Conservation (phyloP, 1,139 yeast genomes). For the Blastobotrys serpentis region DNA sequence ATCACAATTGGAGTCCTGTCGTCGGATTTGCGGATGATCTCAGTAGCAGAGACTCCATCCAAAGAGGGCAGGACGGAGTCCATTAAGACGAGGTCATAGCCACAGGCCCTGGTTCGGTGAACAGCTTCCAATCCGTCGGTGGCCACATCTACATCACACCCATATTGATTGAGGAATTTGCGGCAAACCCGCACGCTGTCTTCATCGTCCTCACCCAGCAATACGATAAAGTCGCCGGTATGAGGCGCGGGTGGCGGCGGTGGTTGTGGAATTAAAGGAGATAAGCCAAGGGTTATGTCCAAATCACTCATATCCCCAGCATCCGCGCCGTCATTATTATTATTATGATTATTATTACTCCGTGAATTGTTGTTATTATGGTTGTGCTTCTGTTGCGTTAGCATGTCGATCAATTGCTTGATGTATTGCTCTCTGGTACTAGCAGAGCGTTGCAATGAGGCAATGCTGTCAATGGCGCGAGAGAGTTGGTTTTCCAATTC, state of each 20-base stretch:
- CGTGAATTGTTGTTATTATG: neutral
- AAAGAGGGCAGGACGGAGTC: slow-evolving; percentile 93
- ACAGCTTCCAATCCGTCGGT: slow-evolving; percentile 92
- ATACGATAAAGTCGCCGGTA: slow-evolving; percentile 40
- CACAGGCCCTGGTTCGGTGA: slow-evolving; percentile 57
- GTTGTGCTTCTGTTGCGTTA: slow-evolving; percentile 5
- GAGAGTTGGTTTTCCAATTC: slow-evolving; percentile 17
- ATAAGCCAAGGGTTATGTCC: neutral
- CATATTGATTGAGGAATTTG: slow-evolving; percentile 81
- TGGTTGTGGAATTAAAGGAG: slow-evolving; percentile 10
- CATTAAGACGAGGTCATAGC: slow-evolving; percentile 81
- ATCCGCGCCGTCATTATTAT: neutral
- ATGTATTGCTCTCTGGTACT: slow-evolving; percentile 17
- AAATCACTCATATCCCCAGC: neutral
- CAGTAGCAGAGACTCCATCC: slow-evolving; percentile 92
- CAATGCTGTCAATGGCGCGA: slow-evolving; percentile 17
- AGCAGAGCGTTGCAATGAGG: slow-evolving; percentile 16
- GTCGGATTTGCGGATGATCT: slow-evolving; percentile 80
- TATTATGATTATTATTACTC: neutral
- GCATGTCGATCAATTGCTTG: slow-evolving; percentile 16
- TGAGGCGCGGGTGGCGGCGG: slow-evolving; percentile 13
- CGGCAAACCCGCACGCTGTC: slow-evolving; percentile 54
- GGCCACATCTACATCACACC: slow-evolving; percentile 89
- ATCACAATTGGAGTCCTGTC: slow-evolving; percentile 86
- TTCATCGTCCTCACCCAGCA: slow-evolving; percentile 82